Evolutionary conservation across 768 basidiomycete species (phyloP).

Genomic region (Mycena amicta): DNA sequence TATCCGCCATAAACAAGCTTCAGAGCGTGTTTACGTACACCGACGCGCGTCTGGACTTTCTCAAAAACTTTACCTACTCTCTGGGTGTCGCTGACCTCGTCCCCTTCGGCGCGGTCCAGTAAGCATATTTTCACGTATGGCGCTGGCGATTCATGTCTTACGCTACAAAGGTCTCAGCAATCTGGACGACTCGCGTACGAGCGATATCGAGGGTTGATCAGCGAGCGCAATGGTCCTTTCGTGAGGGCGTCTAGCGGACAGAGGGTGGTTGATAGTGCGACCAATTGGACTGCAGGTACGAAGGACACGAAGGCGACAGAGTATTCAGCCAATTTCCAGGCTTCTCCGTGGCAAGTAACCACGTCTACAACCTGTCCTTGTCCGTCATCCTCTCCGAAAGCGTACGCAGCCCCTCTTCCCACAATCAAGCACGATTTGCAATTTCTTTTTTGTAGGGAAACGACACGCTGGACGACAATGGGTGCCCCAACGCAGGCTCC

Average conservation of each 20-base stretch:
- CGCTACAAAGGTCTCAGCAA: constrained; percentile 39
- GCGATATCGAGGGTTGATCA: constrained; percentile 57
- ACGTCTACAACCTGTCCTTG: constrained; percentile 47
- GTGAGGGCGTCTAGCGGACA: constrained; percentile 37
- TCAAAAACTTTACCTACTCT: constrained; percentile 58
- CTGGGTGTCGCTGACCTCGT: constrained; percentile 63
- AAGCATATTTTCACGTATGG: too few species aligned
- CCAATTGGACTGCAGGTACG: constrained; percentile 60
- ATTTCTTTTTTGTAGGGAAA: too few species aligned
- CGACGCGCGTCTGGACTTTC: constrained; percentile 55
- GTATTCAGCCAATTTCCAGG: too few species aligned
- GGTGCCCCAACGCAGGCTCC: constrained; percentile 61
- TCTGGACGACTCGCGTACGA: constrained; percentile 53
- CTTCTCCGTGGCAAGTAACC: constrained; percentile 55
- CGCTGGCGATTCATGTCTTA: too few species aligned
- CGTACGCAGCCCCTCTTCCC: too few species aligned
- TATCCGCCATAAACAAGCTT: constrained; percentile 55
- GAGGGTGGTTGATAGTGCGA: constrained; percentile 47
- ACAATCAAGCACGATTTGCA: too few species aligned
- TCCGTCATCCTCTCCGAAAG: constrained; percentile 60
- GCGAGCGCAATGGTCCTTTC: constrained; percentile 46
- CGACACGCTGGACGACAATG: constrained; percentile 65
- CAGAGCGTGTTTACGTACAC: constrained; percentile 45
- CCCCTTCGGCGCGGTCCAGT: constrained; percentile 71
- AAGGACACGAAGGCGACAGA: too few species aligned